Percentiles rank a stretch among this genome's conserved stretches.
phyloP scores from a whole-genome alignment of 2,329 filamentous ascomycete species.

The Aspergillus tanneri region DNA sequence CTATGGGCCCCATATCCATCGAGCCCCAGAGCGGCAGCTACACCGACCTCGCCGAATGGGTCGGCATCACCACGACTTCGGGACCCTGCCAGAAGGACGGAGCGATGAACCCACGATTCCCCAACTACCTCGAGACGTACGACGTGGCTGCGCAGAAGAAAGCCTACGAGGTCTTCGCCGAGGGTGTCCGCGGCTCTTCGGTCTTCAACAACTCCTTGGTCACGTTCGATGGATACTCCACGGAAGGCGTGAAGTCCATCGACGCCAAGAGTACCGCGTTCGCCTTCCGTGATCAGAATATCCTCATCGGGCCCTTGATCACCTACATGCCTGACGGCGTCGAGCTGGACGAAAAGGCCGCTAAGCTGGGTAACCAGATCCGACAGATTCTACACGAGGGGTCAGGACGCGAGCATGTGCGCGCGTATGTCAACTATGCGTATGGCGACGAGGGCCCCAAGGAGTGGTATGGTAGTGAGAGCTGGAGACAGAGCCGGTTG shows the following conservation, averaged over 20 bases:
- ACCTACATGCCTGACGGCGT: slow-evolving; percentile 28
- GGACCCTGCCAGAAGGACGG: slow-evolving; percentile 46
- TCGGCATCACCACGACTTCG: slow-evolving; percentile 38
- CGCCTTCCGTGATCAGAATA: slow-evolving; percentile 47
- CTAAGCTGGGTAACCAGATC: slow-evolving; percentile 30
- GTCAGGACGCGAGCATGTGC: slow-evolving; percentile 21
- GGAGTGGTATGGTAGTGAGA: slow-evolving; percentile 32
- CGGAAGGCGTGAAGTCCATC: slow-evolving; percentile 45
- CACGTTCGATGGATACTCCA: slow-evolving; percentile 58
- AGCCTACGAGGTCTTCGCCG: slow-evolving; percentile 41
- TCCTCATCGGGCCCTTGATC: slow-evolving; percentile 39
- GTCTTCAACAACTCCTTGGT: slow-evolving; percentile 47
- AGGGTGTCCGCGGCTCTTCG: slow-evolving; percentile 31
- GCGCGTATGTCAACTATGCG: slow-evolving; percentile 35
- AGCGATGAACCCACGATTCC: slow-evolving; percentile 45
- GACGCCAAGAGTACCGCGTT: slow-evolving; percentile 44
- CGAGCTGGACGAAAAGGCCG: slow-evolving; percentile 25
- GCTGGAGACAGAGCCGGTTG: slow-evolving; percentile 35
- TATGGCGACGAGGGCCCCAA: slow-evolving; percentile 28
- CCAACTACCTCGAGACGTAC: slow-evolving; percentile 46
- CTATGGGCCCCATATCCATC: slow-evolving; percentile 41
- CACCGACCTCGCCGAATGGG: slow-evolving; percentile 48
- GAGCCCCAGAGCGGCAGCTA: slow-evolving; percentile 43
- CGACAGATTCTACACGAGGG: slow-evolving; percentile 28
- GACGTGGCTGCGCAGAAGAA: slow-evolving; percentile 37